Conservation (phyloP, 2,329 filamentous ascomycete genomes). For the Cytospora paraplurivora region DNA sequence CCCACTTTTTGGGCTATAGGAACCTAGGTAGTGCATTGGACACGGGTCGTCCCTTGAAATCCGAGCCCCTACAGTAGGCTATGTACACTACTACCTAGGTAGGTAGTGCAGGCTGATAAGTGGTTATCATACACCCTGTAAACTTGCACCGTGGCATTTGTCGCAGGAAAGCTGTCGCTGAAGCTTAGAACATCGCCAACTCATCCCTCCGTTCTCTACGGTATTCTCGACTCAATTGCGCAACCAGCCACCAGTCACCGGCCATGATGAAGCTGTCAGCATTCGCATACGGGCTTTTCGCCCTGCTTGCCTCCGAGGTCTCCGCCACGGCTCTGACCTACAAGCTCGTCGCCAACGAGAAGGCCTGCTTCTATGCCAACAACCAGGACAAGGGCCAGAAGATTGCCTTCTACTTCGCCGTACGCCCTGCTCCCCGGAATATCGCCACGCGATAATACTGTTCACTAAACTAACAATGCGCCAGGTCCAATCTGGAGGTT, state of each 20-base stretch:
- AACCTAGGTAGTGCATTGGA: too few relatives aligned
- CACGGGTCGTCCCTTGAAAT: background rate
- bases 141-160: conserved; percentile 3
- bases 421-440: conserved; percentile 49
- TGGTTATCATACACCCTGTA: background rate
- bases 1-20: too few relatives aligned
- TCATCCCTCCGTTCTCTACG: background rate
- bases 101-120: background rate
- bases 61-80: background rate
- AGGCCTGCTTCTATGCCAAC: conserved; percentile 89
- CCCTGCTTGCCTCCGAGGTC: conserved; percentile 69
- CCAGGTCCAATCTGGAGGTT: conserved; percentile 96
- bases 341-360: conserved; percentile 86
- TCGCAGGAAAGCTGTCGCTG: background rate
- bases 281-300: conserved; percentile 68
- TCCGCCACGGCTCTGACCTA: conserved; percentile 93
- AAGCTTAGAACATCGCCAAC: background rate
- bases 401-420: conserved; percentile 98
- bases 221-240: too few relatives aligned
- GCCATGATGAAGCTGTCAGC: conserved; percentile 64
- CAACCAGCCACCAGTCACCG: conserved; percentile 26
- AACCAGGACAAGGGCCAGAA: conserved; percentile 81
- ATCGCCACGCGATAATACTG: background rate
- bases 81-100: background rate
- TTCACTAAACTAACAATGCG: background rate